phyloP scores from a whole-genome alignment of 2,329 filamentous ascomycete genomes.

The Coniochaeta sp. region DNA sequence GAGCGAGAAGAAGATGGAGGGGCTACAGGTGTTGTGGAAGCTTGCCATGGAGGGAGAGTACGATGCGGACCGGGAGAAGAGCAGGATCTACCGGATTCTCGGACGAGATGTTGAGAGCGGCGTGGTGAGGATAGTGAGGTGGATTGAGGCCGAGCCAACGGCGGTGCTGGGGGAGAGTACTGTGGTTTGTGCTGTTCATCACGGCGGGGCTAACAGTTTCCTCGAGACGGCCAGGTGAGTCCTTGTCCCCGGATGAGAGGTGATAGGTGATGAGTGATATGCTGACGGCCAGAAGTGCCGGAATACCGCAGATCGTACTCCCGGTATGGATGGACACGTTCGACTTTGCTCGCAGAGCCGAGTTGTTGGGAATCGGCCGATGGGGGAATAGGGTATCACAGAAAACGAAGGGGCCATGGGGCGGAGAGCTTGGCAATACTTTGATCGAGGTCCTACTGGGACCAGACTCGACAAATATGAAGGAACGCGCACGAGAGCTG shows the following conservation, averaged over 20 bases:
- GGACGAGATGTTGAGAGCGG: constrained; percentile 14
- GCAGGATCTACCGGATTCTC: constrained; percentile 10
- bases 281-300: constrained; percentile 20
- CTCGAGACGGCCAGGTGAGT: constrained; percentile 17
- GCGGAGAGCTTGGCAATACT: not conserved
- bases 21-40: constrained; percentile 30
- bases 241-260: not conserved
- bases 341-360: constrained; percentile 26
- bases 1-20: constrained; percentile 14
- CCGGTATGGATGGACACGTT: constrained; percentile 28
- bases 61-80: not conserved
- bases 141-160: constrained; percentile 25
- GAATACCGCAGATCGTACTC: constrained; percentile 28
- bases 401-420: not conserved
- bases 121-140: constrained; percentile 22
- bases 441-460: constrained; percentile 4
- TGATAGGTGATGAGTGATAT: not conserved
- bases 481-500: not conserved
- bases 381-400: constrained; percentile 5
- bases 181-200: constrained; percentile 28
- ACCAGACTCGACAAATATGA: not conserved
- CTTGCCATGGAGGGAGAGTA: constrained; percentile 9
- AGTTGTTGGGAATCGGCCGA: constrained; percentile 21
- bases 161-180: constrained; percentile 20
- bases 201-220: constrained; percentile 31